Base-by-base conservation (phyloP, 2,329 filamentous ascomycete species). In the Ceratocystis variospora region DNA sequence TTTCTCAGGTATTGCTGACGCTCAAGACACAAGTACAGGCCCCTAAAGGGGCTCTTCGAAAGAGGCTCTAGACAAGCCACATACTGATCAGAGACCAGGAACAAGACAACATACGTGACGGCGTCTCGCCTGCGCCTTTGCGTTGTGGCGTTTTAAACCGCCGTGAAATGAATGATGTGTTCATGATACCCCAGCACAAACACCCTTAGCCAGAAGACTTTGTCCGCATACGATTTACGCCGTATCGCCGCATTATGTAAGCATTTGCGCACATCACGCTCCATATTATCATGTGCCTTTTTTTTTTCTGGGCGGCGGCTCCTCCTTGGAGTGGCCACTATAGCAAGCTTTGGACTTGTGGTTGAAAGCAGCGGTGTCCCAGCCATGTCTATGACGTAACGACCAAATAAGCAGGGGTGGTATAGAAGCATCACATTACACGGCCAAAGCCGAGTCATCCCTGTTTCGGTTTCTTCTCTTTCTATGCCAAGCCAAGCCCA, bases 361-460 rank as follows among this genome's bases (percentile, higher is more conserved):
- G 28, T 59, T 31, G 53, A 57, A 59, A 6, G 19, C 17, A 57
- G n/a, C 33, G 19, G 15, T 28, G 10, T 31, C 17, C 28, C 25
- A 17, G 5, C 17, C 25, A 33, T 25, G 28, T 15, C 53, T 59
- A 59, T 59, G 53, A 59, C 53, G 53, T 59, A 59, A n/a, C 15
- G 48, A n/a, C 15, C 5, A 8, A 22, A 33, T 59, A 3, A 7
- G 25, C 28, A 31, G 53, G 53, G 28, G 28, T 19, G 28, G 15
- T n/a, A 33, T 8, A n/a, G 28, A 31, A n/a, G 53, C 28, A 59
- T 33, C 28, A 17, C 12, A 59, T 31, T 59, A 33, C 10, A 31
- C 53, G 53, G 53, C 25, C 53, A 59, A 59, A 37, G 28, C 53
- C 53, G 53, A 59, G 28, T 59, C 10, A 59, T 33, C 53, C 53